phyloP scores from a whole-genome alignment of 768 basidiomycete species.

The Leccinum broughii region DNA sequence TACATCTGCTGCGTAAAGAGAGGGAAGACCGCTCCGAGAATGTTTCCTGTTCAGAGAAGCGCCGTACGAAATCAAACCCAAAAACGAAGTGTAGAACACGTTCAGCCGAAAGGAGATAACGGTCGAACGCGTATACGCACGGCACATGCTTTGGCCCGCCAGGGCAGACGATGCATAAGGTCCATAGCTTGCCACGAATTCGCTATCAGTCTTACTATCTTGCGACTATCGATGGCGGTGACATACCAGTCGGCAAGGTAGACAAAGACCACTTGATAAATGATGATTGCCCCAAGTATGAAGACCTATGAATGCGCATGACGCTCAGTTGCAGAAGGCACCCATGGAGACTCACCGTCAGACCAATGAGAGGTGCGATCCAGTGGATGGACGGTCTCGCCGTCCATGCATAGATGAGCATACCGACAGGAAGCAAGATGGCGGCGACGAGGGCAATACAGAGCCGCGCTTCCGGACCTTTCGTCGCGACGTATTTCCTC shows the following conservation, averaged over 20 bases:
- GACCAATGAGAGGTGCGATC: conserved; percentile 44
- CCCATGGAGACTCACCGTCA: conserved; percentile 21
- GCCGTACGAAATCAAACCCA: conserved; percentile 5
- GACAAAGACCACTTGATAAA: conserved; percentile 59
- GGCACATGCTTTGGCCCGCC: conserved; percentile 63
- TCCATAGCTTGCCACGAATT: conserved; percentile 40
- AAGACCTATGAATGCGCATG: conserved; percentile 41
- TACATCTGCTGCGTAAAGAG: conserved; percentile 66
- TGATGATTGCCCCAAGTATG: conserved; percentile 50
- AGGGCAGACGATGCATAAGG: conserved; percentile 68
- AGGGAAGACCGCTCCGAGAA: conserved; percentile 54
- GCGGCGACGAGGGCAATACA: conserved; percentile 56
- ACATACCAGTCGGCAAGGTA: conserved; percentile 66
- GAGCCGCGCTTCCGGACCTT: conserved; percentile 60
- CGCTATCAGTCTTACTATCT: neutral
- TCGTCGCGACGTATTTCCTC: conserved; percentile 30
- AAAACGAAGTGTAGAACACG: conserved; percentile 17
- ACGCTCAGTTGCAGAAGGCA: neutral
- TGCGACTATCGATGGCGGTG: neutral
- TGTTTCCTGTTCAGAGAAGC: conserved; percentile 40
- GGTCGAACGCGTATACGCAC: conserved; percentile 35
- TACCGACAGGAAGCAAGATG: conserved; percentile 54
- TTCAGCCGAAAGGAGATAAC: conserved; percentile 5
- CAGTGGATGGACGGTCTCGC: conserved; percentile 55
- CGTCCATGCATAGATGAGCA: conserved; percentile 76